These are phyloP conservation scores for Dactylonectria estremocensis DNA, from an alignment of 2,329 filamentous ascomycete genomes.

Conservation along the genomic window DNA sequence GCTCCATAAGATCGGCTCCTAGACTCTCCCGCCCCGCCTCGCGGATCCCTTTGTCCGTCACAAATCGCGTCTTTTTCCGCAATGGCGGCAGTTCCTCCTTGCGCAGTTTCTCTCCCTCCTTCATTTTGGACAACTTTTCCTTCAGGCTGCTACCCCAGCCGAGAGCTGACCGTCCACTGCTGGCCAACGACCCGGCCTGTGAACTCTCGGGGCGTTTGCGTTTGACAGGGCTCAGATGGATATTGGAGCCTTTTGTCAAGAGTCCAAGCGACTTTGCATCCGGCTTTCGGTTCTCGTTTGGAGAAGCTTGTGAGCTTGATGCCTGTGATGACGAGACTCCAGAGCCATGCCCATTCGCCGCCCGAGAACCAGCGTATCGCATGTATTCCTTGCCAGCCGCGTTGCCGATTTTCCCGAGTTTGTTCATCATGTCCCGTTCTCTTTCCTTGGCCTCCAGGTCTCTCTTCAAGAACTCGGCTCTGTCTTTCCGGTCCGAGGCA, in stretches of 20 bases:
- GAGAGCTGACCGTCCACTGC: conserved; percentile 52
- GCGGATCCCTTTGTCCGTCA: conserved; percentile 83
- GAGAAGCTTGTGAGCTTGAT: conserved; percentile 35
- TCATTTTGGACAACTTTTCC: conserved; percentile 74
- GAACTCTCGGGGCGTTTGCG: conserved; percentile 68
- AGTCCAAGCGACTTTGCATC: conserved; percentile 60
- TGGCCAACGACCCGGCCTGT: conserved; percentile 49
- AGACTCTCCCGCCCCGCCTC: conserved; percentile 84
- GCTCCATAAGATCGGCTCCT: conserved; percentile 63
- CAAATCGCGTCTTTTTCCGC: conserved; percentile 83
- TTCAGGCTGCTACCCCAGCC: conserved; percentile 72
- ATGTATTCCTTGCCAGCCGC: conserved; percentile 82
- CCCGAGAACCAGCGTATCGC: conserved; percentile 54
- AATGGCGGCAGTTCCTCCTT: conserved; percentile 60
- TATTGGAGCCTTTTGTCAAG: conserved; percentile 56
- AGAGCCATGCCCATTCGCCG: conserved; percentile 26
- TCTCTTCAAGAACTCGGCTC: conserved; percentile 76
- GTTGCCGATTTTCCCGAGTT: conserved; percentile 74
- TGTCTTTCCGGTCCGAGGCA: conserved; percentile 71
- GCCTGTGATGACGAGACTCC: conserved; percentile 37
- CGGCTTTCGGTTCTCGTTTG: conserved; percentile 52
- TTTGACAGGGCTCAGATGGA: conserved; percentile 73
- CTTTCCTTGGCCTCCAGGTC: conserved; percentile 77
- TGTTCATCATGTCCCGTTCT: conserved; percentile 80
- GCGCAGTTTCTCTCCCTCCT: conserved; percentile 69